Percentiles rank a stretch among this genome's conserved stretches.
Conservation (phyloP, 192 early-diverging fungal species). For the Gigaspora rosea region DNA sequence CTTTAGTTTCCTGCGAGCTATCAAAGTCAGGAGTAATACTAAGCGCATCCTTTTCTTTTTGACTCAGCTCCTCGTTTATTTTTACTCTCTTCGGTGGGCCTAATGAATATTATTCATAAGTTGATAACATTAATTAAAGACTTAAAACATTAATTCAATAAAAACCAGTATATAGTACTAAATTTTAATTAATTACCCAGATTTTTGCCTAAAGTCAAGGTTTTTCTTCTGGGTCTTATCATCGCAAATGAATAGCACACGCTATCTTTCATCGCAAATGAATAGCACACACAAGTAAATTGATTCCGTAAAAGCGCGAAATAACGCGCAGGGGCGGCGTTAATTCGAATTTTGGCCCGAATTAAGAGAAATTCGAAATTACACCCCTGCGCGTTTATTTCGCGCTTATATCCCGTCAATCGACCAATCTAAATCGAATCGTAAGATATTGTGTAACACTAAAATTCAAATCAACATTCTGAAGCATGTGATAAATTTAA, state of each 20-base stretch:
- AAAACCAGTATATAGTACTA: neutral
- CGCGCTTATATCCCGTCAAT: too few relatives aligned
- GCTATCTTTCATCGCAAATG: neutral
- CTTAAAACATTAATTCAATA: neutral
- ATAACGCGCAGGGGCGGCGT: too few relatives aligned
- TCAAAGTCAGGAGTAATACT: neutral
- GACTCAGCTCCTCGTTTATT: neutral
- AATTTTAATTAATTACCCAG: neutral
- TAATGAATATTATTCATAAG: neutral
- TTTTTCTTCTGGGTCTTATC: neutral
- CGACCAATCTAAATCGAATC: too few relatives aligned
- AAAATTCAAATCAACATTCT: too few relatives aligned
- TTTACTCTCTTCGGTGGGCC: slow-evolving; percentile 12
- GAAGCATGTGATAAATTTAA: too few relatives aligned
- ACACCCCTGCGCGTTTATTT: too few relatives aligned
- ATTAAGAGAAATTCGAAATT: too few relatives aligned
- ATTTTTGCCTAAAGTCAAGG: neutral
- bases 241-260: neutral
- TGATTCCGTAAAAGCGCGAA: too few relatives aligned
- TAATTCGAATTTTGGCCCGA: too few relatives aligned
- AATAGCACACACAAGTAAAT: too few relatives aligned
- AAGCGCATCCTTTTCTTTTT: neutral
- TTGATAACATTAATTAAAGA: neutral
- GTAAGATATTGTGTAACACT: too few relatives aligned
- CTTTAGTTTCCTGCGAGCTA: neutral